Evolutionary conservation across 1,284 basidiomycete species (phyloP), one percentile per base, ranked within the genome.

Genomic region (Pulveroboletus sp.): DNA sequence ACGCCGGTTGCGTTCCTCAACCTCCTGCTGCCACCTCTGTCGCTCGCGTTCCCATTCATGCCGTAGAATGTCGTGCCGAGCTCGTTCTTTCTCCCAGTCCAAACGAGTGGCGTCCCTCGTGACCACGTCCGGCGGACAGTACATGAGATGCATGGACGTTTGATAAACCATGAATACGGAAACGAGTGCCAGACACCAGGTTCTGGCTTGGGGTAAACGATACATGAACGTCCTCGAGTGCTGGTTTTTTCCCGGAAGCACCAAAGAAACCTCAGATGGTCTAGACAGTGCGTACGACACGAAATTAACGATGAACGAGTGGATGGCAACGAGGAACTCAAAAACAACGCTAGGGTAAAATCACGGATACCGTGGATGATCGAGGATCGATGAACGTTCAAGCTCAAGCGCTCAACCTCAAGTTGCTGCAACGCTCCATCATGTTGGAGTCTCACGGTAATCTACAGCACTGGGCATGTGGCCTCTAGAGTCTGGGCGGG

Each of bases 61-160:
- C 8, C 2, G 48, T 0, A 38, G 0, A 18, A 57, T 11, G 0
- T 24, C 25, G 4, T 62, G 55, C 1, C 35, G n/a, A 5, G 12
- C 22, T 1, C 10, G 43, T 25, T 62, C 66, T 4, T 35, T 45
- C 10, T 61, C 56, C 64, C 64, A 65, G 2, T 15, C 44, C 2
- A 15, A 54, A 20, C 64, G 65, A 24, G 64, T 45, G 15, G 24
- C 29, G 3, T 18, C 14, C 56, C 57, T 66, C 1, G 43, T 29
- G 12, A 24, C 50, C 1, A 58, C 63, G 20, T 58, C 58, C 39
- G 62, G 26, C 0, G 65, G 64, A n/a, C 61, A 66, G 24, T 2
- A n/a, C 14, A 14, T 0, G 26, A 33, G 15, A 24, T 63, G 59
- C 7, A 45, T 11, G n/a, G 1, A 4, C 1, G 47, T 29, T 17